These are phyloP conservation scores for Blepharisma stoltei DNA, from an alignment of 73 alveolate genomes.

Conservation along the genomic window DNA sequence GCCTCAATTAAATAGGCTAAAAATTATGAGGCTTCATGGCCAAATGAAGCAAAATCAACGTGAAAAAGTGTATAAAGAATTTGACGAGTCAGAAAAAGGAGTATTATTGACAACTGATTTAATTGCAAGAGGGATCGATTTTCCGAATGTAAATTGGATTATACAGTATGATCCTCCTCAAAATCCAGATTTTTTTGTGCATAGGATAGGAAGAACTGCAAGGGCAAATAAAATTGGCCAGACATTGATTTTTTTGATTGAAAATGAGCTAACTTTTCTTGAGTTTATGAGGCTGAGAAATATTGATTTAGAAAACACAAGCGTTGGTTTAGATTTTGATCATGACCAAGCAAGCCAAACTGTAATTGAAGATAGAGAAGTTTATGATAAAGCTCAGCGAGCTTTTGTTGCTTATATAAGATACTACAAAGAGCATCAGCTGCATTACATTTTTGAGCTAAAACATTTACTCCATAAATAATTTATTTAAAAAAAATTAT, in stretches of 20 bases:
- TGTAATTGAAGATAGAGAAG: constrained; percentile 77
- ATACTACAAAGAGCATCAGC: constrained; percentile 82
- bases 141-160: constrained; percentile 95
- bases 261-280: constrained; percentile 53
- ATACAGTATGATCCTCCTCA: constrained; percentile 93
- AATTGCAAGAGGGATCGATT: constrained; percentile 99
- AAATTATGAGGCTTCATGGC: constrained; percentile 88
- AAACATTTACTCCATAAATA: constrained; percentile 25
- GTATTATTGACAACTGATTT: constrained; percentile 97
- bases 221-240: constrained; percentile 95
- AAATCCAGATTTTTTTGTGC: constrained; percentile 94
- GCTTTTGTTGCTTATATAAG: constrained; percentile 96
- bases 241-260: constrained; percentile 53
- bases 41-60: constrained; percentile 91
- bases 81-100: constrained; percentile 60
- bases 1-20: not conserved
- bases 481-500: no score
- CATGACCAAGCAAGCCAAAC: constrained; percentile 48
- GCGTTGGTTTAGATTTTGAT: constrained; percentile 30
- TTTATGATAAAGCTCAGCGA: constrained; percentile 87
- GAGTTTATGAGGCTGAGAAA: constrained; percentile 57
- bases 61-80: constrained; percentile 78
- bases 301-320: constrained; percentile 30
- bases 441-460: constrained; percentile 47
- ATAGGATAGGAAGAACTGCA: constrained; percentile 99